A percentile compares a stretch with the other conserved stretches of the same genome.
Conservation (phyloP, 345 rosid genomes). For the Orychophragmus violaceus region DNA sequence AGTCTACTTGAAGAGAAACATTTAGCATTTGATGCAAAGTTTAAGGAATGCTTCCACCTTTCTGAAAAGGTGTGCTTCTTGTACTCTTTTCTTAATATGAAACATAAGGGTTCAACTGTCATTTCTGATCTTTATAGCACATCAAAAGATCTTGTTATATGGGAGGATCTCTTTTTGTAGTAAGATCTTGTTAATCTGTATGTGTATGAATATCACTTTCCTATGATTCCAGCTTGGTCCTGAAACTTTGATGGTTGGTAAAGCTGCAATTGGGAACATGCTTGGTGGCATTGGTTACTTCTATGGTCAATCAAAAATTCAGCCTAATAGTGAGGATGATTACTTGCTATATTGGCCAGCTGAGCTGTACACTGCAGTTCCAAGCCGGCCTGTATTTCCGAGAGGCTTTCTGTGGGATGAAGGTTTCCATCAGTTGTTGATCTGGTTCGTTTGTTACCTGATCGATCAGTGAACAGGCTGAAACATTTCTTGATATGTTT, state of each 20-base stretch:
- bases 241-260: conserved; percentile 56
- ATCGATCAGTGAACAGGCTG: background rate
- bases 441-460: conserved; percentile 51
- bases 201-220: too few relatives aligned
- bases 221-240: conserved; percentile 53
- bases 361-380: conserved; percentile 91
- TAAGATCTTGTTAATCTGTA: background rate
- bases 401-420: conserved; percentile 99
- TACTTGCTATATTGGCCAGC: conserved; percentile 87
- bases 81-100: background rate
- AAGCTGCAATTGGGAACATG: conserved; percentile 81
- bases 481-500: background rate
- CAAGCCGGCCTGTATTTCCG: conserved; percentile 84
- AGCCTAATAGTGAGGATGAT: conserved; percentile 38
- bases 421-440: conserved; percentile 89
- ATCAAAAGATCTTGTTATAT: background rate
- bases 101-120: background rate
- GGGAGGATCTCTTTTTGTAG: background rate
- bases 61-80: conserved; percentile 50
- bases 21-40: conserved; percentile 63
- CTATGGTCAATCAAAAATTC: conserved; percentile 80
- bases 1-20: conserved; percentile 50
- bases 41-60: conserved; percentile 47
- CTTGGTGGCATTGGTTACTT: conserved; percentile 95
- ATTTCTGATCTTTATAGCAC: background rate